Evolutionary conservation across 805 yeast species (phyloP).

Genomic region (Kluyveromyces wickerhamii): DNA sequence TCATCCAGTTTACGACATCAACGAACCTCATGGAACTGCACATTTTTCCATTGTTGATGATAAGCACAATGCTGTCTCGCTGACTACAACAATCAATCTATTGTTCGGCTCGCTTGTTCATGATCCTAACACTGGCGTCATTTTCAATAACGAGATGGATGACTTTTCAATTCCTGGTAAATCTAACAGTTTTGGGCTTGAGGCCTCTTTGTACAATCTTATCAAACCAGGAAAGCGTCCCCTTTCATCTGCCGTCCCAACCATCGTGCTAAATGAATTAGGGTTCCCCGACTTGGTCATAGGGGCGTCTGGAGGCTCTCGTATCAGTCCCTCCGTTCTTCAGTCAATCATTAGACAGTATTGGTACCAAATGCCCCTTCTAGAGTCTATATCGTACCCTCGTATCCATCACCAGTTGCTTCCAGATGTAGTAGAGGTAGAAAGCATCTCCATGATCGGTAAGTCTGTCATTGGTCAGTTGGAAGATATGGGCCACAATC

Average conservation of each 20-base stretch:
- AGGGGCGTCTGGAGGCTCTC: slow-evolving; percentile 94
- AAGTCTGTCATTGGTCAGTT: slow-evolving; percentile 33
- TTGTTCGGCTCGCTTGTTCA: slow-evolving; percentile 76
- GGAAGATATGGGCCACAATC: slow-evolving; percentile 41
- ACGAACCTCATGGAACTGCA: slow-evolving; percentile 86
- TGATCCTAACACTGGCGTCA: slow-evolving; percentile 74
- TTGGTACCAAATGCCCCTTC: slow-evolving; percentile 47
- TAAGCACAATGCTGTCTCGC: slow-evolving; percentile 67
- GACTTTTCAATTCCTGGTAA: slow-evolving; percentile 73
- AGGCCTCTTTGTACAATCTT: slow-evolving; percentile 75
- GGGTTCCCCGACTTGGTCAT: slow-evolving; percentile 56
- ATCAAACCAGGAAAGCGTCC: slow-evolving; percentile 76
- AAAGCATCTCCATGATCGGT: slow-evolving; percentile 38
- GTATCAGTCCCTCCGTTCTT: slow-evolving; percentile 74
- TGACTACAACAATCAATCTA: slow-evolving; percentile 85
- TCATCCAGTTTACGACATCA: slow-evolving; percentile 67
- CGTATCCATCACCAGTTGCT: slow-evolving; percentile 84
- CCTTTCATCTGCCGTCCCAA: slow-evolving; percentile 73
- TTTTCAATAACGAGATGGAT: slow-evolving; percentile 89
- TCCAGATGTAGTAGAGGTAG: slow-evolving; percentile 62
- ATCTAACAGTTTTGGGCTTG: slow-evolving; percentile 69
- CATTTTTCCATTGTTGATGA: slow-evolving; percentile 76
- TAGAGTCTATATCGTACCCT: slow-evolving; percentile 71
- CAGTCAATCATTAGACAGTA: slow-evolving; percentile 68
- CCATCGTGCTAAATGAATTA: slow-evolving; percentile 45